Base-by-base conservation (phyloP, 208 protist species). In the Leishmania gerbilli region DNA sequence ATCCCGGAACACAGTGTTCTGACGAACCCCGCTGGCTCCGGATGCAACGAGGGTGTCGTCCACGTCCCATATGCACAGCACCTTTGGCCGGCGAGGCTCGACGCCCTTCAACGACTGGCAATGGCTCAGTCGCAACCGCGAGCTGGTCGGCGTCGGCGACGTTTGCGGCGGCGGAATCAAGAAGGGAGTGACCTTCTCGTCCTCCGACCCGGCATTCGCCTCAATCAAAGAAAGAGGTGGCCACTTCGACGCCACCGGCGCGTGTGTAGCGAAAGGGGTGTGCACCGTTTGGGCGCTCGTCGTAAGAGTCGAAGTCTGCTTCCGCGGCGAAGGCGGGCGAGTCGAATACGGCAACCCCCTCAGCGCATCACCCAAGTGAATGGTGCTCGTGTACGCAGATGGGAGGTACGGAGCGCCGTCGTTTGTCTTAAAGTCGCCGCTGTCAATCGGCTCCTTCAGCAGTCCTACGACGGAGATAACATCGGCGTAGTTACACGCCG, bases 41-140 rank as follows among this genome's bases (percentile, higher is more conserved):
- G 92, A 92, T 58, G 85, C 79, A 3, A 97, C 89, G 3, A 97
- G 85, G 11, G 94, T 97, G 83, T 97, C 94, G 69, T 97, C 94
- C 34, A 97, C 89, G 64, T 97, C 94, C 92, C 94, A 97, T 15
- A 97, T 77, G 68, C 90, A 97, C 79, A 97, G 71, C 74, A 96
- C 88, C 76, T 84, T 79, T 42, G 62, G 80, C 58, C 45, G 65
- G 5, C 31, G 68, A 13, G 69, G 1, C n/a, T 21, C n/a, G 51
- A 64, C n/a, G 42, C 45, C 71, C 55, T 27, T 67, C 71, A 74
- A 77, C 8, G 77, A 79, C 31, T 51, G 58, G 17, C 69, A 37
- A 21, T 21, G 77, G 31, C 53, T 51, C 8, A 65, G 74, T 24
- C 72, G 76, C 7, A 67, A 62, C 69, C 76, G 60, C n/a, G 79